These are phyloP conservation scores for Miamiensis avidus DNA, from an alignment of 169 alveolate species.

Conservation along the genomic window DNA sequence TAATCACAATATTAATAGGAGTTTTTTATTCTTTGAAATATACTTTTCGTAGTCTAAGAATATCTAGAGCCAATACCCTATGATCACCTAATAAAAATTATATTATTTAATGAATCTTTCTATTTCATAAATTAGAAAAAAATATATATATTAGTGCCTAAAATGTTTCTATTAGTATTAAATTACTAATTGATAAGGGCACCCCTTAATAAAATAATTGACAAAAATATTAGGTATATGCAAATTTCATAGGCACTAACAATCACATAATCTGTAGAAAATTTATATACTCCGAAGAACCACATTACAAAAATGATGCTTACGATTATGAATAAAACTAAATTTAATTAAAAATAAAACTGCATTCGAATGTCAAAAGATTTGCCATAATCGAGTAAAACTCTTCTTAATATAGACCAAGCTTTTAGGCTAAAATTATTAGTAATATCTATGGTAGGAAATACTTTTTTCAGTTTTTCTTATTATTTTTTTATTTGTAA, in stretches of 20 bases:
- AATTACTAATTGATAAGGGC: not conserved
- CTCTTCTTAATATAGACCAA: conserved; percentile 16
- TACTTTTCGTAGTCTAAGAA: conserved; percentile 1
- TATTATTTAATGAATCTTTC: too few species aligned
- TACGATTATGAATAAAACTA: not conserved
- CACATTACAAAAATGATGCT: not conserved
- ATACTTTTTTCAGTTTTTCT: not conserved
- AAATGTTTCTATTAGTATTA: conserved; percentile 1
- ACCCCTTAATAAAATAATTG: not conserved
- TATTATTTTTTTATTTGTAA: not conserved
- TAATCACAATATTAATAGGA: not conserved
- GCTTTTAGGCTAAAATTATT: not conserved
- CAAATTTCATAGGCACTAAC: conserved; percentile 6
- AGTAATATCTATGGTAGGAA: conserved; percentile 5
- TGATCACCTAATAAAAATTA: too few species aligned
- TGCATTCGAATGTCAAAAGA: conserved; percentile 1
- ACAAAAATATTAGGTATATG: not conserved
- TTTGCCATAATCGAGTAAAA: not conserved
- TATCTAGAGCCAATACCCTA: not conserved
- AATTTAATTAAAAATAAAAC: not conserved
- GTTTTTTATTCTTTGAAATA: not conserved
- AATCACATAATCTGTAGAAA: not conserved
- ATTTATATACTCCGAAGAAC: not conserved
- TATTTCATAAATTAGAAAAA: too few species aligned
- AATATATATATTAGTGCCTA: too few species aligned